Base-by-base conservation (phyloP, 345 rosid genomes). In the Zanthoxylum bungeanum region DNA sequence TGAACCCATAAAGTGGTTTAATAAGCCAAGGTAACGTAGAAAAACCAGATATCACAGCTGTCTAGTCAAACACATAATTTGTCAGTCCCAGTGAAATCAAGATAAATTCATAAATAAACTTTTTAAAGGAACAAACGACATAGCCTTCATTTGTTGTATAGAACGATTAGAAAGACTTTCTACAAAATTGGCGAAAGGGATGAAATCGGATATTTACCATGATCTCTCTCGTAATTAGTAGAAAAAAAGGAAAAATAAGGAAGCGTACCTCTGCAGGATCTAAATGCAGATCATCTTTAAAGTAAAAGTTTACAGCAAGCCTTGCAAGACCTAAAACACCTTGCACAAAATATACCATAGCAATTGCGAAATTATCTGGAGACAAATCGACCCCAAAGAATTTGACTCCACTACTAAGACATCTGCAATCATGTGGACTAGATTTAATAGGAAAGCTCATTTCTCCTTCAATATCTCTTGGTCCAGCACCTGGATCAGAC, bases 291-390 rank as follows among this genome's bases (percentile, higher is more conserved):
- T 92, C 97, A 80, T 95, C 98, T 82, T 95, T 95, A 34, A 95
- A 68, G 79, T 92, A 95, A 80, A 91, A 95, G 78, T 84, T 91
- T 75, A 92, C 99, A 53, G 99, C 98, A 1, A 95, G 97, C 75
- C 98, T 85, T 0, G 99, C 75, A 44, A 95, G 94, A 53, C 98
- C 96, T 79, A 95, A 83, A 75, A 93, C 99, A 76, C 99, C 99
- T 86, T 93, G 98, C 80, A 95, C 99, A 79, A 95, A 93, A 76
- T 95, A 93, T 28, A 95, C 99, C 97, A 93, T 95, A 3, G 98
- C 91, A 64, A 95, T 96, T 1, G 99, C 99, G 30, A 89, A 73
- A 83, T 87, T 95, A 49, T 95, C 97, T 4, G 99, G 97, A 11
- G 98, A 89, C 70, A 95, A 80, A 6, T 91, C 98, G 31, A 95